A percentile compares a stretch with the other conserved stretches of the same genome.
Conservation (phyloP, 2,329 filamentous ascomycete genomes). For the Ophiocordyceps sinensis region DNA sequence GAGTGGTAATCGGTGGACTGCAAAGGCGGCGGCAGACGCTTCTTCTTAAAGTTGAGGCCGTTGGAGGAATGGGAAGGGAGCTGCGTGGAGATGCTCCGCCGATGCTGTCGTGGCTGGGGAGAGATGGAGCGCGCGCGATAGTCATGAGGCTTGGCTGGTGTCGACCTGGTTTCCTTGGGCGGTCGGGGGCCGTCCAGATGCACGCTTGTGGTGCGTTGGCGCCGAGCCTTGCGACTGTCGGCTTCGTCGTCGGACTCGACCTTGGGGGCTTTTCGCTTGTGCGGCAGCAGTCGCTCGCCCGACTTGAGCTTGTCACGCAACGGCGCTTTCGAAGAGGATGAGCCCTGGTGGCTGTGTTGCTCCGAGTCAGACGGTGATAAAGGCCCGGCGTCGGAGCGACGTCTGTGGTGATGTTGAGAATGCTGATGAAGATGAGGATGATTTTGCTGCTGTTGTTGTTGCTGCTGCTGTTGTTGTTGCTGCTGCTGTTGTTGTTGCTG, state of each 20-base stretch:
- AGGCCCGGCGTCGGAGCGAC: slow-evolving; percentile 23
- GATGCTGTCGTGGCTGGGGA: slow-evolving; percentile 42
- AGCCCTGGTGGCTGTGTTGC: slow-evolving; percentile 27
- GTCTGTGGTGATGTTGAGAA: slow-evolving; percentile 19
- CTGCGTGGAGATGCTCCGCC: slow-evolving; percentile 51
- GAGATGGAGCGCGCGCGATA: slow-evolving; percentile 37
- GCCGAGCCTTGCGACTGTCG: slow-evolving; percentile 37
- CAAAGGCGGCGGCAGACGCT: slow-evolving; percentile 44
- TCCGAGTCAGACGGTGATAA: slow-evolving; percentile 43
- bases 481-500: neutral
- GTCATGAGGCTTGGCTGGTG: slow-evolving; percentile 18
- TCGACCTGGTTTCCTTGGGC: slow-evolving; percentile 18
- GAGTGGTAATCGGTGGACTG: slow-evolving; percentile 51
- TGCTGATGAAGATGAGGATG: neutral
- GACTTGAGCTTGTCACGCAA: slow-evolving; percentile 33
- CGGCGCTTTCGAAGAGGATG: slow-evolving; percentile 24
- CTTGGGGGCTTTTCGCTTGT: slow-evolving; percentile 40
- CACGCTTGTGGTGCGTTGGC: slow-evolving; percentile 34
- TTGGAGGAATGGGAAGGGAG: slow-evolving; percentile 39
- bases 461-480: neutral
- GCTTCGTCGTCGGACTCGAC: slow-evolving; percentile 43
- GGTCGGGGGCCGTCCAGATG: slow-evolving; percentile 19
- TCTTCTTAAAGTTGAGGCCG: slow-evolving; percentile 45
- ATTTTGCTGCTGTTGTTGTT: neutral
- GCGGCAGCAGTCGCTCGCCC: slow-evolving; percentile 29